phyloP scores from a whole-genome alignment of 2,329 filamentous ascomycete species.

The Nothopassalora personata region DNA sequence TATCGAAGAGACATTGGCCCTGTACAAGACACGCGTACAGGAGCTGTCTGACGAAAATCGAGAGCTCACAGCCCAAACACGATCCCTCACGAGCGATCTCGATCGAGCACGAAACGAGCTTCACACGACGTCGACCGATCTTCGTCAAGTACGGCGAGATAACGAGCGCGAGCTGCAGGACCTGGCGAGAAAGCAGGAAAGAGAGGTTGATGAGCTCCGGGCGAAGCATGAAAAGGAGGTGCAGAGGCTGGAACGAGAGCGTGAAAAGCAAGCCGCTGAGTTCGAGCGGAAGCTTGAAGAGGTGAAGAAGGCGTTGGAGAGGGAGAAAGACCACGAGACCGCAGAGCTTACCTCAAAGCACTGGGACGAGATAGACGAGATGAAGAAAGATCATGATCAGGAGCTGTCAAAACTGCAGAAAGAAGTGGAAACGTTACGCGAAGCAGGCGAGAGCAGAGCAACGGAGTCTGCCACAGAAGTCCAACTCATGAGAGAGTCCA shows the following conservation, averaged over 20 bases:
- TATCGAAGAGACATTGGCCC: constrained; percentile 67
- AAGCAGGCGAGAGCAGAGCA: constrained; percentile 53
- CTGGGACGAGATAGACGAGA: constrained; percentile 60
- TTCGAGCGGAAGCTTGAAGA: constrained; percentile 48
- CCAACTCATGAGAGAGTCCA: constrained; percentile 33
- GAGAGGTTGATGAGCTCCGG: constrained; percentile 22
- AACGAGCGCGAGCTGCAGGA: constrained; percentile 31
- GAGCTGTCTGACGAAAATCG: constrained; percentile 28
- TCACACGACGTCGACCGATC: constrained; percentile 30
- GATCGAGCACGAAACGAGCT: constrained; percentile 35
- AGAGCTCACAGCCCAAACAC: constrained; percentile 48
- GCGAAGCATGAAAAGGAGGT: constrained; percentile 28
- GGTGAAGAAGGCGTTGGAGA: constrained; percentile 39
- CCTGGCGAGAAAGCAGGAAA: constrained; percentile 26
- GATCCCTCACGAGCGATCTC: constrained; percentile 61
- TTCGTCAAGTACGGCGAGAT: constrained; percentile 30
- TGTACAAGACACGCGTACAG: constrained; percentile 61
- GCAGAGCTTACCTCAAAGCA: constrained; percentile 58
- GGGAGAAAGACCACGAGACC: constrained; percentile 48
- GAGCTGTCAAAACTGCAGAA: constrained; percentile 60
- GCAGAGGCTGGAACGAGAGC: constrained; percentile 32
- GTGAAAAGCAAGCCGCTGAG: constrained; percentile 52
- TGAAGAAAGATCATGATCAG: constrained; percentile 59
- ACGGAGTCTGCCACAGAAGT: constrained; percentile 47
- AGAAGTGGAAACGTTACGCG: constrained; percentile 45